phyloP scores from a whole-genome alignment of 1,284 basidiomycete genomes.

The Chalciporus sp. region DNA sequence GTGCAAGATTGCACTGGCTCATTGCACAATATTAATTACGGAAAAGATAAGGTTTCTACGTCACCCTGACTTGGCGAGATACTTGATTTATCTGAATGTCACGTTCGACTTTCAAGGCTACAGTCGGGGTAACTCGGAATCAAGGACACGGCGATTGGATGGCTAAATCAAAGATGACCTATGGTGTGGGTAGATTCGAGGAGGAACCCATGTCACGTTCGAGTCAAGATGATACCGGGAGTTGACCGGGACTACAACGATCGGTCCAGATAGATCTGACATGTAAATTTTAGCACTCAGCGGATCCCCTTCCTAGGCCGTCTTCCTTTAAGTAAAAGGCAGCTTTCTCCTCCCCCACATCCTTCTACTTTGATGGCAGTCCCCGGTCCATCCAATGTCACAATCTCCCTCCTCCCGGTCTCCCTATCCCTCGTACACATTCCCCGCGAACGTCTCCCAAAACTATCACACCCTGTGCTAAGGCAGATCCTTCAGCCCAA shows the following conservation, averaged over 20 bases:
- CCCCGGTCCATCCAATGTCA: conserved; percentile 42
- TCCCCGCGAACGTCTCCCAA: conserved; percentile 61
- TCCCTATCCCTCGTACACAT: conserved; percentile 72
- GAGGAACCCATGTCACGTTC: no score
- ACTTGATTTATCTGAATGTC: neutral
- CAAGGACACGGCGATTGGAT: no score
- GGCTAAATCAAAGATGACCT: no score
- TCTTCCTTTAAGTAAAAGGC: neutral
- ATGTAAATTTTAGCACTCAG: conserved; percentile 19
- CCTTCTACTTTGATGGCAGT: conserved; percentile 25
- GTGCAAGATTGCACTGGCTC: no score
- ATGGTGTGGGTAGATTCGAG: no score
- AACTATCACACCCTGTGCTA: conserved; percentile 62
- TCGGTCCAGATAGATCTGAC: conserved; percentile 11
- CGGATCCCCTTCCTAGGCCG: neutral
- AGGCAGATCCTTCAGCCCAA: conserved; percentile 67
- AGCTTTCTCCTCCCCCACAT: neutral
- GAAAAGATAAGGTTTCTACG: conserved; percentile 22
- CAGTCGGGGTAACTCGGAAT: conserved; percentile 2
- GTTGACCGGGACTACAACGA: neutral
- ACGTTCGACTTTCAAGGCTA: no score
- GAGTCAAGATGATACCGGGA: no score
- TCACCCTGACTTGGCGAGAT: neutral
- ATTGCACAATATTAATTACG: conserved; percentile 3
- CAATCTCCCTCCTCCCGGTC: conserved; percentile 69